Evolutionary conservation across 164 flowering plant species (phyloP), one percentile per base, ranked within the genome.

Genomic region (Stephania yunnanensis): DNA sequence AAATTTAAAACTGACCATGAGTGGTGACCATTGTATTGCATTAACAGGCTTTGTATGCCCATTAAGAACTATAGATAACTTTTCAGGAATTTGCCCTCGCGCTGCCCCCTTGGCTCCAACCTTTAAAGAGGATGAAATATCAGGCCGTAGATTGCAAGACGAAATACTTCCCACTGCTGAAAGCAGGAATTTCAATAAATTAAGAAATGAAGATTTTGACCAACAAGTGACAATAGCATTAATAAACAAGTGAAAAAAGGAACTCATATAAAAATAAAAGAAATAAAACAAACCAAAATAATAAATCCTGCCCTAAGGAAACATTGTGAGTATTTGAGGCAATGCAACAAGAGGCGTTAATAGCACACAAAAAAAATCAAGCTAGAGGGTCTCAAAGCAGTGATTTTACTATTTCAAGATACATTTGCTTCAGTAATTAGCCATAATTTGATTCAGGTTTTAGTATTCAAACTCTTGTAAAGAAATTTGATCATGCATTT

Each of bases 1-100:
- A 3, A 7, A n/a, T 6, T 1, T 45, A 75, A 78, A 58, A 68
- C 84, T 84, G 75, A 92, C 98, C 84, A 80, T 93, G 92, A 82
- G 79, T 73, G 82, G 82, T 42, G 96, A 93, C 98, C 96, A 92
- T 31, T 90, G 87, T 25, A 93, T 74, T 20, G 93, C 76, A 84
- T 86, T 93, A 70, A 93, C 98, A 78, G 95, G 85, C 79, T 90
- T 93, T 13, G 82, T 71, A 69, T 95, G 98, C 15, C 93, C 71
- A 71, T 42, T 70, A 15, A 95, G 81, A 72, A 82, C 48, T 58
- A 78, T 6, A 6, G 91, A 82, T 58, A 85, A 69, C 74, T 82
- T 84, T 73, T 82, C 83, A 45, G 91, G 82, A 17, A 78, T 72
- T 74, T 61, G 79, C 20, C 74, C 81, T 30, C 6, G 71, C 46